Evolutionary conservation across 768 basidiomycete genomes (phyloP).

Genomic region (Mycena olivaceomarginata): DNA sequence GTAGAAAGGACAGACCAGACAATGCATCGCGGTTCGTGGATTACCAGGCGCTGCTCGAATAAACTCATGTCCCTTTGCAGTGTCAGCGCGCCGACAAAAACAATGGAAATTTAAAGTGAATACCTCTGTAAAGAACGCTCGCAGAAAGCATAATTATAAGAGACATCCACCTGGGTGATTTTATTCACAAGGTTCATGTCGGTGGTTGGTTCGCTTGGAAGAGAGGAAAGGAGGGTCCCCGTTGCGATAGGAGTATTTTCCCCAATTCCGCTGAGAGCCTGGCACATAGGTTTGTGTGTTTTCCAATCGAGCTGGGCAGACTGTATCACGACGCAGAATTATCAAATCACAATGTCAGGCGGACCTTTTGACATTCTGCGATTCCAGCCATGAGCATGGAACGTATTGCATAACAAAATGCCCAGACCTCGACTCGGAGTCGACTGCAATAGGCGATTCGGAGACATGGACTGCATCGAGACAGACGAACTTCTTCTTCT

Average conservation of each 20-base stretch:
- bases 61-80: neutral
- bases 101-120: neutral
- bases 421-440: too few relatives aligned
- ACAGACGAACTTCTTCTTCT: too few relatives aligned
- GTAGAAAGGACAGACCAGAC: conserved; percentile 33
- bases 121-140: conserved; percentile 17
- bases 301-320: conserved; percentile 30
- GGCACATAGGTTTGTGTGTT: conserved; percentile 34
- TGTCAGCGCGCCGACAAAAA: neutral
- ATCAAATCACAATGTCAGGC: neutral
- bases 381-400: neutral
- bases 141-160: neutral
- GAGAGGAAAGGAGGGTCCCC: neutral
- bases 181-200: conserved; percentile 30
- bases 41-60: conserved; percentile 39
- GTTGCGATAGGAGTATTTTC: conserved; percentile 7
- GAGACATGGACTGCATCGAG: too few relatives aligned
- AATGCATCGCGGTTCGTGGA: conserved; percentile 50
- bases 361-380: conserved; percentile 16
- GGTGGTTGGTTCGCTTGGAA: conserved; percentile 20
- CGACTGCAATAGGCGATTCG: too few relatives aligned
- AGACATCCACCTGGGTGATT: neutral
- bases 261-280: conserved; percentile 18
- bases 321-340: neutral
- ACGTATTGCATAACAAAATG: too few relatives aligned